These are phyloP conservation scores for Ganoderma resinaceum DNA, from an alignment of 1,284 basidiomycete genomes.

Conservation along the genomic window DNA sequence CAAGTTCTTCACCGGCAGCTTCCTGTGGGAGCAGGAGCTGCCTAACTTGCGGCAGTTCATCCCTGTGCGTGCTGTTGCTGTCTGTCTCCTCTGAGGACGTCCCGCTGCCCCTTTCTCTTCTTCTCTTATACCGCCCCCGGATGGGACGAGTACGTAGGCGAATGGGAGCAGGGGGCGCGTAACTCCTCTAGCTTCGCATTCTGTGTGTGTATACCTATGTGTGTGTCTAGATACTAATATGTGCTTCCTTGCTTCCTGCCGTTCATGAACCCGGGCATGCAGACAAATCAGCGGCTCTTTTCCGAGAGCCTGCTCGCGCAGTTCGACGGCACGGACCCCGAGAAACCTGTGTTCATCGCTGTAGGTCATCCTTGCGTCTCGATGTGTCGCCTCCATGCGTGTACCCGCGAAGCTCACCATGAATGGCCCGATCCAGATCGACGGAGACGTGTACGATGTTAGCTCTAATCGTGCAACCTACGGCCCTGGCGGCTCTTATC, in stretches of 20 bases:
- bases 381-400: constrained; percentile 28
- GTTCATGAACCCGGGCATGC: not conserved
- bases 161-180: constrained; percentile 19
- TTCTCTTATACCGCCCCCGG: constrained; percentile 14
- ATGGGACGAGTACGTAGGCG: constrained; percentile 5
- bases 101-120: constrained; percentile 6
- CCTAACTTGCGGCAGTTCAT: constrained; percentile 36
- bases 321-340: constrained; percentile 79
- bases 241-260: constrained; percentile 13
- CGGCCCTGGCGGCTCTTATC: constrained; percentile 88
- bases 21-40: constrained; percentile 75
- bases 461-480: constrained; percentile 80
- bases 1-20: constrained; percentile 84
- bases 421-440: constrained; percentile 61
- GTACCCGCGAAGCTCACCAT: constrained; percentile 31
- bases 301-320: constrained; percentile 72
- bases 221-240: constrained; percentile 26
- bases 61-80: constrained; percentile 31
- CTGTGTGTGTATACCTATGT: not conserved
- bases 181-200: not conserved
- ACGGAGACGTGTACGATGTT: constrained; percentile 95
- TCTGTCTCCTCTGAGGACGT: constrained; percentile 10
- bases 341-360: constrained; percentile 85
- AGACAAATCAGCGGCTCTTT: constrained; percentile 72
- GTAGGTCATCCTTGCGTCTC: constrained; percentile 51